Evolutionary conservation across 2,329 filamentous ascomycete genomes (phyloP), one percentile per base, ranked within the genome.

Genomic region (Didymella glomerata): DNA sequence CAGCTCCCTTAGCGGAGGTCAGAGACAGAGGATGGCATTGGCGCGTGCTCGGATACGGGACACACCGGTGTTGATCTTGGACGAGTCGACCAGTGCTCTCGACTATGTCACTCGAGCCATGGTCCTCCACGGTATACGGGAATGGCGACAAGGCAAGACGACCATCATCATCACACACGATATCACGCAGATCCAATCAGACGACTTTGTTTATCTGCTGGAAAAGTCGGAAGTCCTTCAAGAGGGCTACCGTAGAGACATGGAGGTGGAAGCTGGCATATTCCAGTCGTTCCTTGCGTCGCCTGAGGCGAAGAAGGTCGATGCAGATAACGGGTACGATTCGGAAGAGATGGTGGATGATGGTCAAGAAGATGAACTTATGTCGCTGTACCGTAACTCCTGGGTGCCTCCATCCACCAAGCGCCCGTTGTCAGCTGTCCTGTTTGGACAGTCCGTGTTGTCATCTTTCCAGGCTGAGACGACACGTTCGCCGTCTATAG

Each of bases 121-220:
- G 13, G 84, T 97, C 36, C 89, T 96, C 82, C 85, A 90, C 41
- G 86, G 88, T 0, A 89, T 97, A 51, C 84, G 92, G 8, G 71
- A 84, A 20, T 97, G 93, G 94, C 84, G 95, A 22, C 80, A 79
- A 34, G 89, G 85, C 0, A 95, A 91, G 73, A 97, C 93, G 0
- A 98, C 94, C 0, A 91, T 98, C 50, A 87, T 98, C 65, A 94
- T 98, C 68, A 97, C 95, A 0, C 94, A 98, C 70, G 92, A 98
- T 64, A 85, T 95, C 30, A 84, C 86, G 0, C 90, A 94, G 65
- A 94, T 98, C 10, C 75, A 79, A 4, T 79, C 86, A 0, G 75
- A 87, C 0, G 93, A 98, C 63, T 93, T 89, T 62, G 84, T 96
- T 0, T 96, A 93, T 65, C 84, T 97, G 11, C 80, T 98, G 72